A percentile compares a stretch with the other conserved stretches of the same genome.
phyloP scores from a whole-genome alignment of 306 rosid species.

The Bauhinia variegata region DNA sequence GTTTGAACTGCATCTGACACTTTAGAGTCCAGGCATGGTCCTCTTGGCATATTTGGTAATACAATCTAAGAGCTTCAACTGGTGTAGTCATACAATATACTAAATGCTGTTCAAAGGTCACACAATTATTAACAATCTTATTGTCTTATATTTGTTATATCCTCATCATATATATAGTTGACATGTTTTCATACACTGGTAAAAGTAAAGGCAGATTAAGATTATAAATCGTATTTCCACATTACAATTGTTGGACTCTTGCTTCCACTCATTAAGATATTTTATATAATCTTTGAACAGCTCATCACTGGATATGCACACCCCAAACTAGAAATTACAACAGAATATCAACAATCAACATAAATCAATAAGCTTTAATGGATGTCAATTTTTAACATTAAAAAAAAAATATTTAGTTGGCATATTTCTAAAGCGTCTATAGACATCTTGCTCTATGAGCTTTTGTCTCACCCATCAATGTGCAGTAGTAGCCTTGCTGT shows the following conservation, averaged over 20 bases:
- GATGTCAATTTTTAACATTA: too few relatives aligned
- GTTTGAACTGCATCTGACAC: not conserved
- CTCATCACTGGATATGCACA: not conserved
- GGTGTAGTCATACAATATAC: not conserved
- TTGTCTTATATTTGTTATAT: too few relatives aligned
- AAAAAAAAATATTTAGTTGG: too few relatives aligned
- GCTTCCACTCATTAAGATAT: not conserved
- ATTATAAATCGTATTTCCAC: not conserved
- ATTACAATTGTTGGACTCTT: not conserved
- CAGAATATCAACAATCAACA: too few relatives aligned
- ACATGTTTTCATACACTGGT: not conserved
- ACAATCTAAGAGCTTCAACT: not conserved
- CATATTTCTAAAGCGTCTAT: not conserved
- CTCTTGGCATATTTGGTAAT: constrained; percentile 11
- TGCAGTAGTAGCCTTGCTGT: constrained; percentile 83
- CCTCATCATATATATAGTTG: too few relatives aligned
- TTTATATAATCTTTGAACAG: not conserved
- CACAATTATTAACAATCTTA: too few relatives aligned
- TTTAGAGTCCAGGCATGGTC: constrained; percentile 7
- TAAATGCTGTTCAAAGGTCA: too few relatives aligned
- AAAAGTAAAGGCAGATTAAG: not conserved
- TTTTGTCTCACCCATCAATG: constrained; percentile 78
- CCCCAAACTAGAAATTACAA: not conserved
- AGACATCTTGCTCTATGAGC: constrained; percentile 12
- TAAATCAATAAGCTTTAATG: too few relatives aligned